Percentiles rank a stretch among this genome's conserved stretches.
phyloP scores from a whole-genome alignment of 2,329 filamentous ascomycete genomes.

The Aureobasidium sp. region DNA sequence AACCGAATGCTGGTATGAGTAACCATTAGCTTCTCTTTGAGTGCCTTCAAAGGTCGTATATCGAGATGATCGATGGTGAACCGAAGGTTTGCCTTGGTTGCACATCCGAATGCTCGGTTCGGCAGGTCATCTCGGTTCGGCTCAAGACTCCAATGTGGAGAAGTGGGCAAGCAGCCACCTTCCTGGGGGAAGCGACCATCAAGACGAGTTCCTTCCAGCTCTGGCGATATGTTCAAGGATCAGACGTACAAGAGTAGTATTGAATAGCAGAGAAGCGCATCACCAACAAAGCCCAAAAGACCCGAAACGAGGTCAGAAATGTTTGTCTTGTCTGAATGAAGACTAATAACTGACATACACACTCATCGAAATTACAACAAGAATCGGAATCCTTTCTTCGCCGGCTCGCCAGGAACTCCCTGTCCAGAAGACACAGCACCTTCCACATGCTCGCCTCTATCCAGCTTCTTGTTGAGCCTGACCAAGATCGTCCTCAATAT shows the following conservation, averaged over 20 bases:
- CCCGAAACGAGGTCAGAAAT: not conserved
- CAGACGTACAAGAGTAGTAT: no score
- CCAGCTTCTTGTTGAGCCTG: conserved; percentile 61
- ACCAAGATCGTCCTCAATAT: conserved; percentile 55
- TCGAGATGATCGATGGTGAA: not conserved
- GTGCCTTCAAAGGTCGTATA: not conserved
- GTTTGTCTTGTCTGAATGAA: not conserved
- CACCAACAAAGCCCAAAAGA: no score
- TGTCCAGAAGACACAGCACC: conserved; percentile 40
- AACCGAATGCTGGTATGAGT: not conserved
- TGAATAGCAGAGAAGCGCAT: no score
- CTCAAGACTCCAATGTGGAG: not conserved
- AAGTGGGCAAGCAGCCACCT: no score
- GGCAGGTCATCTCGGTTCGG: not conserved
- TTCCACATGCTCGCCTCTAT: conserved; percentile 50
- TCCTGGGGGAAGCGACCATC: no score
- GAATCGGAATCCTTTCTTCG: conserved; percentile 58
- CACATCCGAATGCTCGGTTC: not conserved
- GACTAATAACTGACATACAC: not conserved
- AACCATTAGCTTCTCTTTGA: not conserved
- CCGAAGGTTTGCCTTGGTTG: not conserved
- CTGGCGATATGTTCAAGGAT: no score
- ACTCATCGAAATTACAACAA: conserved; percentile 33
- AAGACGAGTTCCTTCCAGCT: no score
- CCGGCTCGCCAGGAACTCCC: conserved; percentile 19